Evolutionary conservation across 2,329 filamentous ascomycete genomes (phyloP).

Genomic region (Fonsecaea erecta): DNA sequence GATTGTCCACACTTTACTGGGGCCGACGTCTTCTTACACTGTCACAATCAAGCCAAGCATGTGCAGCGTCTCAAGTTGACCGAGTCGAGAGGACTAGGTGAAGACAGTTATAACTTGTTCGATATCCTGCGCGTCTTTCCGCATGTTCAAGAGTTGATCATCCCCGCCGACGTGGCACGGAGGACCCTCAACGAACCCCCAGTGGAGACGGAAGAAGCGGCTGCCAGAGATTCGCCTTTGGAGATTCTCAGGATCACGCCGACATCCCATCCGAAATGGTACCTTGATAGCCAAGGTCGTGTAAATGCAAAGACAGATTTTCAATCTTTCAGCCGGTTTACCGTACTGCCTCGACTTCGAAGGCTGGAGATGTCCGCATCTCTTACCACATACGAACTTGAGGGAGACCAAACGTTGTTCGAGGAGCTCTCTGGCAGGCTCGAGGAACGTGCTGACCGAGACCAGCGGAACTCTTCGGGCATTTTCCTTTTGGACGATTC

Average conservation of each 20-base stretch:
- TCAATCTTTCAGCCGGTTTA: not conserved
- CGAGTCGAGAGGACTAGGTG: not conserved
- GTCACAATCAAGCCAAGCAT: slow-evolving; percentile 3
- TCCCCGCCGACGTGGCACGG: slow-evolving; percentile 4
- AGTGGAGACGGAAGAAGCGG: not conserved
- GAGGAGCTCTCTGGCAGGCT: slow-evolving; percentile 9
- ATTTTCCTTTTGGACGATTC: slow-evolving; percentile 15
- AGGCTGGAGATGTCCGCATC: slow-evolving; percentile 16
- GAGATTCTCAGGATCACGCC: slow-evolving; percentile 1
- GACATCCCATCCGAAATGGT: not conserved
- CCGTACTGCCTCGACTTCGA: slow-evolving; percentile 21
- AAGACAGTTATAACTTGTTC: slow-evolving; percentile 1
- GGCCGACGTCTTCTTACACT: not conserved
- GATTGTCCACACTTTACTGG: not conserved
- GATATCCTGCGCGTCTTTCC: slow-evolving; percentile 15
- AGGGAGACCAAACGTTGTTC: not conserved
- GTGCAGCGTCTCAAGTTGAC: slow-evolving; percentile 13
- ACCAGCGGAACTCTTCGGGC: slow-evolving; percentile 12
- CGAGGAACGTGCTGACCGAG: slow-evolving; percentile 12
- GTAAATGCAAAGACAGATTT: not conserved
- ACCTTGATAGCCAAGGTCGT: not conserved
- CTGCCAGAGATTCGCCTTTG: not conserved
- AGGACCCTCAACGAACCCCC: not conserved
- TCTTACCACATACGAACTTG: not conserved
- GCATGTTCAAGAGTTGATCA: not conserved